These are phyloP conservation scores for Inga leiocalycina DNA, from an alignment of 306 rosid species.

Conservation along the genomic window DNA sequence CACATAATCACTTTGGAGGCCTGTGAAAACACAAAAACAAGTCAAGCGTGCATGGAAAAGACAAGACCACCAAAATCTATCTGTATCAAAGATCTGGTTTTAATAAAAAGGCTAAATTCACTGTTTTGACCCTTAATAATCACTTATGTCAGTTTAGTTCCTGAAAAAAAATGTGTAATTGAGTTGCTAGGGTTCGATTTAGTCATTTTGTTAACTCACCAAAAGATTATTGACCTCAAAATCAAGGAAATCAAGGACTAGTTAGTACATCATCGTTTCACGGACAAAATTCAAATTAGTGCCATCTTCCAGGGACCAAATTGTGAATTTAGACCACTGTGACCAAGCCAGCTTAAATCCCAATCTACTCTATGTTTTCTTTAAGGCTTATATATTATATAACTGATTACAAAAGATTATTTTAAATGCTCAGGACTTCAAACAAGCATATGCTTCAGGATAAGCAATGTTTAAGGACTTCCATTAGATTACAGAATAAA, in stretches of 20 bases:
- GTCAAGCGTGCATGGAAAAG: neutral
- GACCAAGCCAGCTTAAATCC: conserved; percentile 1
- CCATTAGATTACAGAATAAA: conserved; percentile 29
- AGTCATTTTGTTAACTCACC: neutral
- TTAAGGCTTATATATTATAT: neutral
- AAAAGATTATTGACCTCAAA: neutral
- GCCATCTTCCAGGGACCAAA: neutral
- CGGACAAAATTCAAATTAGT: neutral
- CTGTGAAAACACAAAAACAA: conserved; percentile 48
- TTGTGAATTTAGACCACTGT: neutral
- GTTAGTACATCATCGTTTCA: neutral
- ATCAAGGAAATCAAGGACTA: neutral
- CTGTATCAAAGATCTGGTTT: neutral
- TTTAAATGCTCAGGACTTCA: neutral
- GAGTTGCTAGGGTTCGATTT: neutral
- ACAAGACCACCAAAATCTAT: neutral
- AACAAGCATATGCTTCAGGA: conserved; percentile 13
- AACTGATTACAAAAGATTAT: neutral
- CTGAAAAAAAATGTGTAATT: neutral
- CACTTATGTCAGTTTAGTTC: neutral
- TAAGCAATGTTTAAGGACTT: neutral
- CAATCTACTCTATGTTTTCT: neutral
- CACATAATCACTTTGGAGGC: conserved; percentile 43
- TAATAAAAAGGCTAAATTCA: neutral
- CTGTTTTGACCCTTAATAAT: neutral